Percentiles rank a stretch among this genome's conserved stretches.
phyloP scores from a whole-genome alignment of 768 basidiomycete genomes.

The Tricholoma sp. region DNA sequence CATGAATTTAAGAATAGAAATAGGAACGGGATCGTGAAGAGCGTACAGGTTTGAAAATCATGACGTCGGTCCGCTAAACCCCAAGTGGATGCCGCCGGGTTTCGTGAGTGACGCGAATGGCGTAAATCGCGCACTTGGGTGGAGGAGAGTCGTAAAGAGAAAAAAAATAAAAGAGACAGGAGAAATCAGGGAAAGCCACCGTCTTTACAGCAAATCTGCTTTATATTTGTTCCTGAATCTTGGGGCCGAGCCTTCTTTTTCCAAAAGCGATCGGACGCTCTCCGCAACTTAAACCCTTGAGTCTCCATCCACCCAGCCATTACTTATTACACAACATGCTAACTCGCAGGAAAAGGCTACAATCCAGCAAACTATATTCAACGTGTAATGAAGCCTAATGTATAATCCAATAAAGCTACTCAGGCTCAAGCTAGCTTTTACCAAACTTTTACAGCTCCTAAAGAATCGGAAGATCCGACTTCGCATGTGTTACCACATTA shows the following conservation, averaged over 20 bases:
- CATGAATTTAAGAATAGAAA: background rate
- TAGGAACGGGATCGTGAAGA: background rate
- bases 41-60: constrained; percentile 49
- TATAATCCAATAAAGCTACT: no score
- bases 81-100: constrained; percentile 4
- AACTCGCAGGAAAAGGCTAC: no score
- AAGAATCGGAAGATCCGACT: no score
- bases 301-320: no score
- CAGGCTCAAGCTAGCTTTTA: no score
- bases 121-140: constrained; percentile 16
- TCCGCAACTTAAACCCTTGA: background rate
- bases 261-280: background rate
- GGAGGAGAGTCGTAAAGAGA: background rate
- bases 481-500: no score
- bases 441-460: no score
- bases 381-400: no score
- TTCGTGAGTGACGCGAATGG: constrained; percentile 8
- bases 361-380: no score
- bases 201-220: constrained; percentile 5
- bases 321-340: no score
- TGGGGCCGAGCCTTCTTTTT: constrained; percentile 11
- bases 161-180: constrained; percentile 2
- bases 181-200: constrained; percentile 1
- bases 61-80: constrained; percentile 23
- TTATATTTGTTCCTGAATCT: constrained; percentile 20